Percentiles rank a stretch among this genome's conserved stretches.
These are phyloP conservation scores for Taxillus chinensis DNA, from an alignment of 164 flowering plant genomes.

Conservation along the genomic window DNA sequence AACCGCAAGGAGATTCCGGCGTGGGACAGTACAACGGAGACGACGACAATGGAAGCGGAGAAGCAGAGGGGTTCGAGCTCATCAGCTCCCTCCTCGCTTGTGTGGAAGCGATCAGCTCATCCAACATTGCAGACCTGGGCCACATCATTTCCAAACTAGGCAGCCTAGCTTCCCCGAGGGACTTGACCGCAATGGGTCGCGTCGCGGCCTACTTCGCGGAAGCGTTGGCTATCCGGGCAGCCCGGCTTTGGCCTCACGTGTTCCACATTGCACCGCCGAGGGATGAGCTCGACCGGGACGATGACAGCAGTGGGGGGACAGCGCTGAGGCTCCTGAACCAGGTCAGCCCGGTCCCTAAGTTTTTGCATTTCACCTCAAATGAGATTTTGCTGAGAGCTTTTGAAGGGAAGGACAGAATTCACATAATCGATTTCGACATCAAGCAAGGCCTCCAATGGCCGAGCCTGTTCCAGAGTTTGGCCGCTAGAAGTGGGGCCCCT, in stretches of 20 bases:
- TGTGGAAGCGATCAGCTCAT: conserved; percentile 60
- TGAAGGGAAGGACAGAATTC: conserved; percentile 84
- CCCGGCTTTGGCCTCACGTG: conserved; percentile 77
- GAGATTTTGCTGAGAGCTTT: conserved; percentile 83
- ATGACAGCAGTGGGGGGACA: conserved; percentile 41
- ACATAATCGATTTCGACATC: conserved; percentile 87
- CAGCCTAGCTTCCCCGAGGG: conserved; percentile 77
- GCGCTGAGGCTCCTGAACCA: conserved; percentile 74
- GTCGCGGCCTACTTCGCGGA: conserved; percentile 78
- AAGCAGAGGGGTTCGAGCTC: conserved; percentile 47
- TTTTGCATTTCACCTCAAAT: conserved; percentile 79
- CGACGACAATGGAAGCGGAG: conserved; percentile 8
- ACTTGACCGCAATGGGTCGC: conserved; percentile 42
- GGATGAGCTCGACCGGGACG: conserved; percentile 52
- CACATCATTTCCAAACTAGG: conserved; percentile 62
- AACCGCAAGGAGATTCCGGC: conserved; percentile 19
- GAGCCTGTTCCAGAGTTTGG: conserved; percentile 79
- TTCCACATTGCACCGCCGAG: conserved; percentile 59
- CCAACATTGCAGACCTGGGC: conserved; percentile 42
- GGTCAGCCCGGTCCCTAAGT: conserved; percentile 74
- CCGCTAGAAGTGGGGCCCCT: conserved; percentile 46
- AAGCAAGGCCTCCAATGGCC: conserved; percentile 99
- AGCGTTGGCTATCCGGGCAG: conserved; percentile 60
- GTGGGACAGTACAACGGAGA: conserved; percentile 3
- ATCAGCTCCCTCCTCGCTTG: conserved; percentile 58